Conservation (phyloP, 768 basidiomycete species). For the Leccinum ochraceum region DNA sequence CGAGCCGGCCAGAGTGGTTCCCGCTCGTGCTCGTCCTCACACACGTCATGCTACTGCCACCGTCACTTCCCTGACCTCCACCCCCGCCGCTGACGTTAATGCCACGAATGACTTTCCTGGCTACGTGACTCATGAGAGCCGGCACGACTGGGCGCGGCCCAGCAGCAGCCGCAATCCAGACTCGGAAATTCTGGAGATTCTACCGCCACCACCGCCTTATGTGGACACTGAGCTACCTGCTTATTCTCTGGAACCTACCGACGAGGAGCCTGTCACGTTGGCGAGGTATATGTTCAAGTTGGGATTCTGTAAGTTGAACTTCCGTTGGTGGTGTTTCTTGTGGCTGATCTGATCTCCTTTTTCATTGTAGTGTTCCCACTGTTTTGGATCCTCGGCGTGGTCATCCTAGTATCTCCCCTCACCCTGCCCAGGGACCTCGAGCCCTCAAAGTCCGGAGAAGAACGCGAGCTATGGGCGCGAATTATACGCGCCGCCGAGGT, state of each 20-base stretch:
- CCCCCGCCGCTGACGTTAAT: not conserved
- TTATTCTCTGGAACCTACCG: conserved; percentile 28
- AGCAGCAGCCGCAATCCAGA: not conserved
- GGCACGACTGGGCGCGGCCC: conserved; percentile 31
- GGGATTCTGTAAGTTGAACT: conserved; percentile 45
- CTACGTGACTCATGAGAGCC: conserved; percentile 31
- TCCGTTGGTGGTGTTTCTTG: not conserved
- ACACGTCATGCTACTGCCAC: conserved; percentile 5
- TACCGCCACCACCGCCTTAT: conserved; percentile 33
- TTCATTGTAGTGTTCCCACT: conserved; percentile 45
- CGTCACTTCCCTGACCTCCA: not conserved
- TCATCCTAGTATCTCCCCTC: conserved; percentile 44
- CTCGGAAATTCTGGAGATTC: not conserved
- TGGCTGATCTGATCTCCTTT: not conserved
- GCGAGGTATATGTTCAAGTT: conserved; percentile 50
- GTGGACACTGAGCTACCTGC: conserved; percentile 33
- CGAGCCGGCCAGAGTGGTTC: conserved; percentile 4
- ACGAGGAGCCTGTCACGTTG: conserved; percentile 43
- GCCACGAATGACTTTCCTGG: conserved; percentile 31
- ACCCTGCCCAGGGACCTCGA: conserved; percentile 32
- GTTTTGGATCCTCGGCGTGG: conserved; percentile 46
- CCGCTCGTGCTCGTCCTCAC: conserved; percentile 3
- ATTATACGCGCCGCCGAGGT: conserved; percentile 39
- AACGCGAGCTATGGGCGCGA: conserved; percentile 34
- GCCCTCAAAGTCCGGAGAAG: conserved; percentile 37